Evolutionary conservation across 495 filamentous ascomycete species (phyloP).

Genomic region (Aspergillus steynii): DNA sequence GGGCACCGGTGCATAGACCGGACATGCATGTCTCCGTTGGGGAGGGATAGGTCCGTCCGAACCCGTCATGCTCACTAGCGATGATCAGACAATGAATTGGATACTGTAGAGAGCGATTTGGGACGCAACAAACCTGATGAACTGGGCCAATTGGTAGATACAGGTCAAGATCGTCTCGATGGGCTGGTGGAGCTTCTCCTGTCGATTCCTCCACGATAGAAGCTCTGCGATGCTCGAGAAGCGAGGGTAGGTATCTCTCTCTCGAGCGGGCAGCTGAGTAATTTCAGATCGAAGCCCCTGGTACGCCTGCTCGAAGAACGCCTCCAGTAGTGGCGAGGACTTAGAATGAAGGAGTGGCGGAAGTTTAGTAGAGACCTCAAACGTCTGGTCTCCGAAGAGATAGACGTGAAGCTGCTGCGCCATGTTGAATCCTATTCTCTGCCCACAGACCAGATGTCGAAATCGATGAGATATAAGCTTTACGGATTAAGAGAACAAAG

Average conservation of each 20-base stretch:
- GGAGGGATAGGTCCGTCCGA: slow-evolving; percentile 7
- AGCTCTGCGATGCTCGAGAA: background rate
- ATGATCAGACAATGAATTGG: too few species aligned
- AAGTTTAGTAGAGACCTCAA: slow-evolving; percentile 64
- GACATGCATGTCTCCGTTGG: slow-evolving; percentile 6
- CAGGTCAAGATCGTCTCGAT: too few species aligned
- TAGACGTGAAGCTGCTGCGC: slow-evolving; percentile 17
- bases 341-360: slow-evolving; percentile 59
- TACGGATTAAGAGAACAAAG: too few species aligned
- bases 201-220: background rate
- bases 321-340: slow-evolving; percentile 59
- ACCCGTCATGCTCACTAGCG: too few species aligned
- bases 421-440: too few species aligned
- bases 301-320: slow-evolving; percentile 61
- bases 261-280: background rate
- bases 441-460: too few species aligned
- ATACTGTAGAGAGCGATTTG: too few species aligned
- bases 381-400: slow-evolving; percentile 76
- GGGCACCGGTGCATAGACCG: slow-evolving; percentile 15
- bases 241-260: background rate
- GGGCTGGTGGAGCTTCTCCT: background rate
- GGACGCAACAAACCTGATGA: too few species aligned
- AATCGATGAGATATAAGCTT: too few species aligned
- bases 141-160: too few species aligned
- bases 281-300: slow-evolving; percentile 45